These are phyloP conservation scores for Hymenoscyphus occultus DNA, from an alignment of 2,329 filamentous ascomycete species.

Conservation along the genomic window DNA sequence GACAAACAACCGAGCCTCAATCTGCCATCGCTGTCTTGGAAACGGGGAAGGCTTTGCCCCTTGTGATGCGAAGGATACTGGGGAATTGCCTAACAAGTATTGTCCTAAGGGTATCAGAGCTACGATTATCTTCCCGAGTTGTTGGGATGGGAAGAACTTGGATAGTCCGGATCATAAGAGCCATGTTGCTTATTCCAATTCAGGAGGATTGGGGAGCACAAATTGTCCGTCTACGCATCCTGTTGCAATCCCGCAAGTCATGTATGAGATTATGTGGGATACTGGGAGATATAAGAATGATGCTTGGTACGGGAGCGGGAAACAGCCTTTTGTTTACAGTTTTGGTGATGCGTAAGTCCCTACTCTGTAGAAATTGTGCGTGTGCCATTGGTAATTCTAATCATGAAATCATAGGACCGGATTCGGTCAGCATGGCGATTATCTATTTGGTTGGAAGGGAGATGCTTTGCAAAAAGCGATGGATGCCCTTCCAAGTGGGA, in stretches of 20 bases:
- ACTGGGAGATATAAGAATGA: slow-evolving; percentile 17
- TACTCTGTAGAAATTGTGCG: slow-evolving; percentile 8
- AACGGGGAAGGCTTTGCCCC: slow-evolving; percentile 36
- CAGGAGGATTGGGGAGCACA: slow-evolving; percentile 19
- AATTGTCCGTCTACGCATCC: slow-evolving; percentile 36
- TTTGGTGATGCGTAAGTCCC: slow-evolving; percentile 40
- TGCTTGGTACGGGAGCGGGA: slow-evolving; percentile 16
- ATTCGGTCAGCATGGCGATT: slow-evolving; percentile 12
- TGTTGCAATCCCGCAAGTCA: slow-evolving; percentile 48
- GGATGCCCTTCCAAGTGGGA: slow-evolving; percentile 9
- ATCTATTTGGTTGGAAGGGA: slow-evolving; percentile 14
- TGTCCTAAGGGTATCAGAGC: slow-evolving; percentile 51
- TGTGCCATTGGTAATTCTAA: neutral
- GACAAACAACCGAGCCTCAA: slow-evolving; percentile 46
- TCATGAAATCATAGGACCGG: slow-evolving; percentile 7
- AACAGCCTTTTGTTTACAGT: slow-evolving; percentile 40
- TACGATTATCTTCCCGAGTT: slow-evolving; percentile 52
- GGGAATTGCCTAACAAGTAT: slow-evolving; percentile 50
- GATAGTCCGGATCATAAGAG: slow-evolving; percentile 23
- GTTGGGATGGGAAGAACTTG: slow-evolving; percentile 25
- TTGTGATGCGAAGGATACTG: slow-evolving; percentile 39
- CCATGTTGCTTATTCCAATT: slow-evolving; percentile 29
- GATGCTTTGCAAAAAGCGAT: slow-evolving; percentile 12
- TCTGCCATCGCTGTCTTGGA: slow-evolving; percentile 54
- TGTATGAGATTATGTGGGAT: slow-evolving; percentile 26